These are phyloP conservation scores for Groenewaldozyma salmanticensis DNA, from an alignment of 805 yeast genomes.

Conservation along the genomic window DNA sequence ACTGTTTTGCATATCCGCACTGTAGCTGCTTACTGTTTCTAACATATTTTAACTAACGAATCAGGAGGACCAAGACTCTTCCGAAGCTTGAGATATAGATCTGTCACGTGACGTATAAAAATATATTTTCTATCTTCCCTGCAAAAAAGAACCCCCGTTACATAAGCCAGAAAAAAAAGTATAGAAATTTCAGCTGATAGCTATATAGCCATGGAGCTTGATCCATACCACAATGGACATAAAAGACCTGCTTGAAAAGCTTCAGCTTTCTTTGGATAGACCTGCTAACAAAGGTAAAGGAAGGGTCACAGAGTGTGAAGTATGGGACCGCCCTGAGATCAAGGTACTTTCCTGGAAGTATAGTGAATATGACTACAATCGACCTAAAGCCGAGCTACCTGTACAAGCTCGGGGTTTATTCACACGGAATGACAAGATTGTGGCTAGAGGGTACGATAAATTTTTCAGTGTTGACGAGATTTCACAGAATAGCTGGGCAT, in stretches of 20 bases:
- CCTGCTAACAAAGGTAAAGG: constrained; percentile 15
- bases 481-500: constrained; percentile 38
- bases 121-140: too few species aligned
- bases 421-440: constrained; percentile 34
- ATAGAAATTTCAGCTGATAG: too few species aligned
- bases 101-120: too few species aligned
- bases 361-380: constrained; percentile 80
- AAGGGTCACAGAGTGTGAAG: constrained; percentile 8
- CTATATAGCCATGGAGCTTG: too few species aligned
- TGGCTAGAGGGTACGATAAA: constrained; percentile 86
- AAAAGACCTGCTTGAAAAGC: constrained; percentile 4
- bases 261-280: constrained; percentile 3
- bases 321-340: constrained; percentile 23
- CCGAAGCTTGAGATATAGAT: too few species aligned
- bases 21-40: too few species aligned
- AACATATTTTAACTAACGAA: too few species aligned
- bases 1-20: too few species aligned
- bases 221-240: too few species aligned
- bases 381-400: constrained; percentile 47
- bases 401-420: constrained; percentile 79
- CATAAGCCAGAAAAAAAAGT: too few species aligned
- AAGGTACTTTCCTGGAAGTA: constrained; percentile 57
- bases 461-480: constrained; percentile 78
- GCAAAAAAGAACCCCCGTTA: too few species aligned
- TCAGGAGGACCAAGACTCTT: too few species aligned